Evolutionary conservation across 495 filamentous ascomycete species (phyloP).

Genomic region (Penicillium crystallinum): DNA sequence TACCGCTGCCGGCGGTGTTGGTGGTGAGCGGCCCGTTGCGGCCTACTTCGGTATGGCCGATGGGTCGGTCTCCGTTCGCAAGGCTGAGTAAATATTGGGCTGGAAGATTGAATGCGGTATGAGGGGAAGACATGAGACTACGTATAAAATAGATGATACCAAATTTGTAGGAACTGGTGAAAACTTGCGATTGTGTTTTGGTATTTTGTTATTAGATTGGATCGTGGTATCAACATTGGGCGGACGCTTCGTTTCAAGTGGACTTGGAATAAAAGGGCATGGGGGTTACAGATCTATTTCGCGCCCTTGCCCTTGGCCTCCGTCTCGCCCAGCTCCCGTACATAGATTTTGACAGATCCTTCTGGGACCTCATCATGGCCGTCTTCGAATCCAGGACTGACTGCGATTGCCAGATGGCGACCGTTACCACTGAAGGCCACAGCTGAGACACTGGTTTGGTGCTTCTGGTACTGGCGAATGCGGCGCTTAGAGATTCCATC

Average conservation of each 20-base stretch:
- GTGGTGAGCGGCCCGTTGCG: conserved; percentile 85
- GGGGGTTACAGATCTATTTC: conserved; percentile 35
- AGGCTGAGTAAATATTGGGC: conserved; percentile 23
- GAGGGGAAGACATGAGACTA: conserved; percentile 8
- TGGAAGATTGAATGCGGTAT: not conserved
- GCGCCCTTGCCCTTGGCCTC: conserved; percentile 86
- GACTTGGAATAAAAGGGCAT: not conserved
- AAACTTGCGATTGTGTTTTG: not conserved
- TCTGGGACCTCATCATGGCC: conserved; percentile 70
- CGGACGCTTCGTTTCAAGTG: conserved; percentile 2
- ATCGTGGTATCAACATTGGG: conserved; percentile 6
- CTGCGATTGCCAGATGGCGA: conserved; percentile 73
- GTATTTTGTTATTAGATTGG: not conserved
- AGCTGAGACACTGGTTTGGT: conserved; percentile 69
- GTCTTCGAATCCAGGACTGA: conserved; percentile 89
- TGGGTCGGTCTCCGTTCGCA: conserved; percentile 56
- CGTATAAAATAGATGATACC: conserved; percentile 24
- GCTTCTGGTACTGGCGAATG: conserved; percentile 84
- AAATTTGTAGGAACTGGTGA: conserved; percentile 8
- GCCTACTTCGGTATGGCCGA: conserved; percentile 93
- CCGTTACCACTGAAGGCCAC: conserved; percentile 75
- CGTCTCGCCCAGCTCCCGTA: conserved; percentile 76
- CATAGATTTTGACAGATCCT: conserved; percentile 68
- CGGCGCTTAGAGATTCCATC: conserved; percentile 88
- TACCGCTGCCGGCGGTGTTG: conserved; percentile 49